Base-by-base conservation (phyloP, 2,329 filamentous ascomycete genomes). In the Phialemonium atrogriseum region DNA sequence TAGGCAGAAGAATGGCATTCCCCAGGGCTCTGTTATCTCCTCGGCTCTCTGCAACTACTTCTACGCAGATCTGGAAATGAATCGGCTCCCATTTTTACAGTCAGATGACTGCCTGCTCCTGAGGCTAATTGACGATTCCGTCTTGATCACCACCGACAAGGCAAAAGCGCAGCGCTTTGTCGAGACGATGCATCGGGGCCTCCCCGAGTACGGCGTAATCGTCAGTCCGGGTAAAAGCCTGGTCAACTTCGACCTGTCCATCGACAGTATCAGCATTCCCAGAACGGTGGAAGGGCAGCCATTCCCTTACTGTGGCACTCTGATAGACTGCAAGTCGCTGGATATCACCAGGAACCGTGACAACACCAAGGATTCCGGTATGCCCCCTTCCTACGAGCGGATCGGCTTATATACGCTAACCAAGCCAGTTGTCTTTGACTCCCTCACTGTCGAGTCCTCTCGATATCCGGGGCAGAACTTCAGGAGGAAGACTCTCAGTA, bases 31-130 rank as follows among this genome's bases (percentile, higher is more conserved):
- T 0, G 72, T 95, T 2, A 54, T 98, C 5, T 95, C 88, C 0
- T 84, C 81, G 25, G 66, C 87, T 24, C 66, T 98, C 5, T 96
- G 91, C 65, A 96, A 87, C 57, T 89, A 94, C 58, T 95, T 96
- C 55, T 98, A 98, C 51, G 88, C 84, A 5, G 78, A 91, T 40
- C 71, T 96, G 2, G 91, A 98, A 55, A 58, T 59, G 6, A 66
- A 77, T 16, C 62, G 80, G 10, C 63, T 96, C 3, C 51, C 49
- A 12, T 35, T 35, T 24, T 28, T 35, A 12, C 15, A 35, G 5
- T n/a, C 11, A 9, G 7, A 25, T 0, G 50, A 58, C 5, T 80
- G 73, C 29, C 56, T 95, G 3, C 64, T 98, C 7, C 56, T 96
- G 32, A 73, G 91, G 11, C 68, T 95, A 8, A 84, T 94, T 24